Percentiles rank a stretch among this genome's conserved stretches.
Conservation (phyloP, 1,284 basidiomycete genomes). For the Omphalotus olearius region DNA sequence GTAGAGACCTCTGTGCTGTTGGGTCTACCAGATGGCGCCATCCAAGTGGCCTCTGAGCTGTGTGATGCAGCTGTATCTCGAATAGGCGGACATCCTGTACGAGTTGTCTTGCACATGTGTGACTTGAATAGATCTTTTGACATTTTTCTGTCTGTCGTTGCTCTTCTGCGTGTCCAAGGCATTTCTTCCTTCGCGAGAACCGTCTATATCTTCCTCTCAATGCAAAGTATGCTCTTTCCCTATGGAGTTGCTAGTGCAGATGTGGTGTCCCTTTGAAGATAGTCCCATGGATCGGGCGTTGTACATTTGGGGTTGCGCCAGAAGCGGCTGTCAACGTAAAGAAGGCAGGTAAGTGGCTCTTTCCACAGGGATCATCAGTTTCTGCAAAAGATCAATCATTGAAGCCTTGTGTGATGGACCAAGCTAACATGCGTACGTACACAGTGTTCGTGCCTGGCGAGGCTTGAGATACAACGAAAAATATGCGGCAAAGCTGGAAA, state of each 20-base stretch:
- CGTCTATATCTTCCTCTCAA: constrained; percentile 48
- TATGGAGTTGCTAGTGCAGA: constrained; percentile 76
- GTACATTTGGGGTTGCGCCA: constrained; percentile 78
- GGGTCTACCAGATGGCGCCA: constrained; percentile 70
- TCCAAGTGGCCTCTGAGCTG: constrained; percentile 53
- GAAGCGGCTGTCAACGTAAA: constrained; percentile 63
- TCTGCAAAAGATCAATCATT: neutral
- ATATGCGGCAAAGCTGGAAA: constrained; percentile 68
- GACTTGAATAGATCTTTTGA: constrained; percentile 33
- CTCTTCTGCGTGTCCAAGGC: constrained; percentile 34
- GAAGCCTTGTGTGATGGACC: neutral
- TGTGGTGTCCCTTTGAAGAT: constrained; percentile 83
- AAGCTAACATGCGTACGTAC: neutral
- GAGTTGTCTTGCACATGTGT: constrained; percentile 45
- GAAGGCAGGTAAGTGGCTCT: constrained; percentile 51
- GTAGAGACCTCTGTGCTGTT: constrained; percentile 70
- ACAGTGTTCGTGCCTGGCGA: constrained; percentile 75
- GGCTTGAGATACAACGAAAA: constrained; percentile 64
- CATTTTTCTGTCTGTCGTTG: constrained; percentile 21
- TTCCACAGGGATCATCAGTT: constrained; percentile 14
- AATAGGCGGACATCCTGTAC: constrained; percentile 83
- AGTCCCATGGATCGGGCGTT: constrained; percentile 78
- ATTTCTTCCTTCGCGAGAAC: constrained; percentile 51
- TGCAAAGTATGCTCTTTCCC: constrained; percentile 68
- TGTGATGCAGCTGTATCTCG: constrained; percentile 76